phyloP scores from a whole-genome alignment of 208 protist species.

The Blastocrithidia nonstop region DNA sequence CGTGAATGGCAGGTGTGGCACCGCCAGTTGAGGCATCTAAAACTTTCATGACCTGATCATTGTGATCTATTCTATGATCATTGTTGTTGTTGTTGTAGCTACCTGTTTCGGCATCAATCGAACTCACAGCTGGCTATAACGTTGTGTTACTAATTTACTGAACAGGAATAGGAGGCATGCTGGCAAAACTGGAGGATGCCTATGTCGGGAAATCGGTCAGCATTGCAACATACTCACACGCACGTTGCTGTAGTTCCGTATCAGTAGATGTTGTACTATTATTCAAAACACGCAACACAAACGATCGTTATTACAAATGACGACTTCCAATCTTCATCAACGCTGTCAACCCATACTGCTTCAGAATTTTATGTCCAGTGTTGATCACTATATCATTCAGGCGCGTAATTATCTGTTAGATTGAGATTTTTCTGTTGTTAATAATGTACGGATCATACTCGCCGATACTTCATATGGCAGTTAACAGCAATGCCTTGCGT shows the following conservation, averaged over 20 bases:
- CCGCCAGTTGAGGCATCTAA: too few relatives aligned
- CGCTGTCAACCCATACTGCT: constrained; percentile 88
- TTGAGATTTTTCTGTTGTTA: constrained; percentile 8
- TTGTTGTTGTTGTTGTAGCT: not conserved
- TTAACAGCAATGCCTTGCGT: constrained; percentile 84
- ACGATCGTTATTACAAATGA: constrained; percentile 27
- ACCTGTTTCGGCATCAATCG: too few relatives aligned
- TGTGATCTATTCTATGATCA: not conserved
- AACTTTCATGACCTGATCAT: too few relatives aligned
- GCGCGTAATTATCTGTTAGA: constrained; percentile 27
- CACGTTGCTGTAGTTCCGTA: constrained; percentile 90
- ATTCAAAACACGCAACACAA: constrained; percentile 33
- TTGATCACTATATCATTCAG: constrained; percentile 63
- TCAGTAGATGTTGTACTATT: constrained; percentile 60
- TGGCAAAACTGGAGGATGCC: constrained; percentile 49
- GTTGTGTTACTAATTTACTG: constrained; percentile 6
- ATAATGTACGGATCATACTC: constrained; percentile 87
- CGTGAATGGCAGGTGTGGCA: too few relatives aligned
- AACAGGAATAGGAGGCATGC: constrained; percentile 78
- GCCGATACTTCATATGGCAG: constrained; percentile 91
- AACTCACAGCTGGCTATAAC: constrained; percentile 38
- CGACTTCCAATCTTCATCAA: constrained; percentile 89
- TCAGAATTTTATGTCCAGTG: constrained; percentile 47
- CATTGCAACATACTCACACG: constrained; percentile 83
- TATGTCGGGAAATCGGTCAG: constrained; percentile 61